Evolutionary conservation across 352 stramenopile genomes (phyloP).

Genomic region (Achlya hypogyna): DNA sequence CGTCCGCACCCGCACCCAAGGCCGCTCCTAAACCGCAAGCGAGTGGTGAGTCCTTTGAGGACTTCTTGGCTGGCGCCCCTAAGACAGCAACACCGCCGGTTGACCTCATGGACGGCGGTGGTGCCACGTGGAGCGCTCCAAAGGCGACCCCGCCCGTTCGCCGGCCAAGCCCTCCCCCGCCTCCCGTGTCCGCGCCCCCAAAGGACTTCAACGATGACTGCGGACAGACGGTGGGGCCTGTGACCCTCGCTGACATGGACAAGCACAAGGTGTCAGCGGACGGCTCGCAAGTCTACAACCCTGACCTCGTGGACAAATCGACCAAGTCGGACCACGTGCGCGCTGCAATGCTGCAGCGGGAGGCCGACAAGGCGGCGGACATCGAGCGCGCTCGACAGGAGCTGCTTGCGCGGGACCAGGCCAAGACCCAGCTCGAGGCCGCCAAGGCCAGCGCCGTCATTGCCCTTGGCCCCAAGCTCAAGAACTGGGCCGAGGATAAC

Average conservation of each 20-base stretch:
- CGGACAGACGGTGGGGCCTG: conserved; percentile 66
- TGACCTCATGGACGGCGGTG: conserved; percentile 70
- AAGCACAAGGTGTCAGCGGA: conserved; percentile 51
- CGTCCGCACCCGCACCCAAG: not conserved
- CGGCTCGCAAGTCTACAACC: conserved; percentile 79
- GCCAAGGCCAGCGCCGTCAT: conserved; percentile 46
- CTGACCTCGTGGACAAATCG: conserved; percentile 74
- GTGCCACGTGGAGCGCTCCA: conserved; percentile 34
- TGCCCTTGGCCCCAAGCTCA: conserved; percentile 61
- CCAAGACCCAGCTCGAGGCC: conserved; percentile 32
- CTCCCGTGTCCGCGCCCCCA: conserved; percentile 11
- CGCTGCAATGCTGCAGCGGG: conserved; percentile 75
- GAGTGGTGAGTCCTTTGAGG: conserved; percentile 39
- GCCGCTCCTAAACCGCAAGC: not conserved
- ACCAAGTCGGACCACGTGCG: conserved; percentile 68
- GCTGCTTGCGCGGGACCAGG: conserved; percentile 57
- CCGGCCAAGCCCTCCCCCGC: not conserved
- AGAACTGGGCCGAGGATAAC: conserved; percentile 77
- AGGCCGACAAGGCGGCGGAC: conserved; percentile 56
- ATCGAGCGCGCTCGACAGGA: conserved; percentile 68
- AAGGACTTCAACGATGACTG: conserved; percentile 74
- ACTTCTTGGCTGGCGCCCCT: conserved; percentile 57
- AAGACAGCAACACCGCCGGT: conserved; percentile 30
- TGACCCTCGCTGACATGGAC: conserved; percentile 78
- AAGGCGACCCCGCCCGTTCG: conserved; percentile 23